phyloP scores from a whole-genome alignment of 371 early-diverging fungal species.

The Rozella allomycis region DNA sequence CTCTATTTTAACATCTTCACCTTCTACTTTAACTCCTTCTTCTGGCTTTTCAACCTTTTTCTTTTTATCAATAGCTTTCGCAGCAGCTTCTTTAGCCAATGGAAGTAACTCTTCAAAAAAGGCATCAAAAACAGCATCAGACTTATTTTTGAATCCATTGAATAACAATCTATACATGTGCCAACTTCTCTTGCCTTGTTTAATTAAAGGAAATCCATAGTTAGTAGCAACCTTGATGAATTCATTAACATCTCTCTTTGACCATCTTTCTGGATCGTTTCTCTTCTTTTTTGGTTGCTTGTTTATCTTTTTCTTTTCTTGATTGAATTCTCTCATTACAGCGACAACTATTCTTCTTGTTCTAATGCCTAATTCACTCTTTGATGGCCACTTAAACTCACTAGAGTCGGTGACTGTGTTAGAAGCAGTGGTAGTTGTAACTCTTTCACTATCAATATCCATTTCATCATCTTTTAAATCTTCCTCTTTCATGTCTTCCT shows the following conservation, averaged over 20 bases:
- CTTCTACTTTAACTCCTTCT: constrained; percentile 10
- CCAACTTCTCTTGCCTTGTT: no score
- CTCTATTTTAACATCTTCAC: constrained; percentile 10
- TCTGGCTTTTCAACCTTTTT: constrained; percentile 2
- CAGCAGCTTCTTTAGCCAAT: no score
- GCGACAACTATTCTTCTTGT: constrained; percentile 44
- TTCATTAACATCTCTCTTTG: no score
- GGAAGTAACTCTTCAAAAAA: no score
- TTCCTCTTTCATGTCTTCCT: constrained; percentile 5
- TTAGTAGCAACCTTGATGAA: no score
- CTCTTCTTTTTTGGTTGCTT: constrained; percentile 6
- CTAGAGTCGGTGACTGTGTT: no score
- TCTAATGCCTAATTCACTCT: constrained; percentile 44
- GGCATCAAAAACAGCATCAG: no score
- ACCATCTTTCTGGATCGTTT: no score
- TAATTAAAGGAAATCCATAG: no score
- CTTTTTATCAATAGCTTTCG: neutral
- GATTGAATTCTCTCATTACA: neutral
- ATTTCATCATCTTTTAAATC: constrained; percentile 6
- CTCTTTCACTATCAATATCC: constrained; percentile 3
- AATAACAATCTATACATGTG: no score
- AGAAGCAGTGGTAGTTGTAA: no score
- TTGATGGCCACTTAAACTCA: constrained; percentile 46
- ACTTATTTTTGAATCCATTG: no score
- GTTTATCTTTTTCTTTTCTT: neutral